Conservation (phyloP, 2,329 filamentous ascomycete genomes). For the Scopulariopsis brevicaulis region DNA sequence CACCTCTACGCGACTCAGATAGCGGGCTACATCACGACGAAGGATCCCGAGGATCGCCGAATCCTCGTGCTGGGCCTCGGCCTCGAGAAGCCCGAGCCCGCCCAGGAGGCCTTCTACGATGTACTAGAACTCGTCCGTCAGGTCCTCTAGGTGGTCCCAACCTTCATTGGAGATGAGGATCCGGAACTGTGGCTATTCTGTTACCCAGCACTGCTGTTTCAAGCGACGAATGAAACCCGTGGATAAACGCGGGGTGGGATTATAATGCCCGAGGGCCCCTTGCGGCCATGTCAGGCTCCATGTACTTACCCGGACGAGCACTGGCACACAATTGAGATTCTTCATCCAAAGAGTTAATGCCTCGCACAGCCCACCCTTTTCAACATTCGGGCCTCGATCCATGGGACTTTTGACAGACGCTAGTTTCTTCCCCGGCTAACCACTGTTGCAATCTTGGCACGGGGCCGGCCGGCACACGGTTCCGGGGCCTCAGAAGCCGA, state of each 20-base stretch:
- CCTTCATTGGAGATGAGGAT: neutral
- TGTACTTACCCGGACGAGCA: neutral
- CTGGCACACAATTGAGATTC: no score
- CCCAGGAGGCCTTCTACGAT: slow-evolving; percentile 51
- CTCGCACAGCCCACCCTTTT: no score
- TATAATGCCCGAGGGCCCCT: neutral
- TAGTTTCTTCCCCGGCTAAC: no score
- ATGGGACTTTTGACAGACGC: no score
- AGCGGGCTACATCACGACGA: slow-evolving; percentile 64
- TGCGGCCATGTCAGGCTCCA: neutral
- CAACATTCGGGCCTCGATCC: no score
- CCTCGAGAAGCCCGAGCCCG: slow-evolving; percentile 34
- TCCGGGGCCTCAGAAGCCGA: no score
- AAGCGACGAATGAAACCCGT: neutral
- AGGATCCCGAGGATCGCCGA: slow-evolving; percentile 52
- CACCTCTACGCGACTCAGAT: slow-evolving; percentile 87
- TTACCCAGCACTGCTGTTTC: neutral
- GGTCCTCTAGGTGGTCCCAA: slow-evolving; percentile 28
- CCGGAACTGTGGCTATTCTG: neutral
- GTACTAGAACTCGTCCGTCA: slow-evolving; percentile 51
- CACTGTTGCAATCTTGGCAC: no score
- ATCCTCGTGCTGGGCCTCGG: slow-evolving; percentile 53
- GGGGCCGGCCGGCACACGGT: no score
- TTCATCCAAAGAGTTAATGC: no score
- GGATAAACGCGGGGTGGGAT: neutral